Percentiles rank a stretch among this genome's conserved stretches.
These are phyloP conservation scores for Vanilla planifolia DNA, from an alignment of 106 monocot species.

Conservation along the genomic window DNA sequence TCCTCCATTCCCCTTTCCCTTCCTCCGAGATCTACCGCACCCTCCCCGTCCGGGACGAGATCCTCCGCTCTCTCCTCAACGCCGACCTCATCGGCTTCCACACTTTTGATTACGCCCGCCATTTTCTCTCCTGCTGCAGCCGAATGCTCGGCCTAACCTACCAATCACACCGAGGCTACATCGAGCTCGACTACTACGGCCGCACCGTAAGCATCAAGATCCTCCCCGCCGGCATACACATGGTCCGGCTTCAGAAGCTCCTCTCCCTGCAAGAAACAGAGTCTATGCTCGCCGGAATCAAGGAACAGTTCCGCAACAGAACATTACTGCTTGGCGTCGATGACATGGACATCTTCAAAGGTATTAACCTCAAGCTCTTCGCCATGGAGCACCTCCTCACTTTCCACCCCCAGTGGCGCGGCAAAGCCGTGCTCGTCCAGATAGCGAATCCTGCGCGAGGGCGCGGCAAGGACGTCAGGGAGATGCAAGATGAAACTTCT, in stretches of 20 bases:
- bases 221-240: slow-evolving; percentile 40
- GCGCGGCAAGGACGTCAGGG: slow-evolving; percentile 37
- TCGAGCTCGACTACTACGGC: slow-evolving; percentile 44
- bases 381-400: slow-evolving; percentile 43
- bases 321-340: slow-evolving; percentile 38
- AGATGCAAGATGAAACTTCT: slow-evolving; percentile 32
- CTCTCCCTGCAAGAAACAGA: slow-evolving; percentile 29
- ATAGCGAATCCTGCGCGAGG: slow-evolving; percentile 43
- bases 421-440: slow-evolving; percentile 44
- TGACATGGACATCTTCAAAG: slow-evolving; percentile 54
- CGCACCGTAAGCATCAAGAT: slow-evolving; percentile 51
- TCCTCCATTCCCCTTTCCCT: slow-evolving; percentile 51
- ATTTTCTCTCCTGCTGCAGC: slow-evolving; percentile 52
- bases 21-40: slow-evolving; percentile 51
- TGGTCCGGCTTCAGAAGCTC: slow-evolving; percentile 34
- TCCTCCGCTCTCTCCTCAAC: slow-evolving; percentile 40
- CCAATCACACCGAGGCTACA: slow-evolving; percentile 43
- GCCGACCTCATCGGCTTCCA: slow-evolving; percentile 54
- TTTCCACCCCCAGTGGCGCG: slow-evolving; percentile 37
- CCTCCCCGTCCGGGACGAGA: slow-evolving; percentile 49
- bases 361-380: slow-evolving; percentile 46
- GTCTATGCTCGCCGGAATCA: slow-evolving; percentile 26
- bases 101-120: slow-evolving; percentile 55
- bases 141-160: slow-evolving; percentile 47
- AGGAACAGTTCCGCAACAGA: slow-evolving; percentile 18